phyloP scores from a whole-genome alignment of 1,284 basidiomycete species.

The Apiotrichum domesticum region DNA sequence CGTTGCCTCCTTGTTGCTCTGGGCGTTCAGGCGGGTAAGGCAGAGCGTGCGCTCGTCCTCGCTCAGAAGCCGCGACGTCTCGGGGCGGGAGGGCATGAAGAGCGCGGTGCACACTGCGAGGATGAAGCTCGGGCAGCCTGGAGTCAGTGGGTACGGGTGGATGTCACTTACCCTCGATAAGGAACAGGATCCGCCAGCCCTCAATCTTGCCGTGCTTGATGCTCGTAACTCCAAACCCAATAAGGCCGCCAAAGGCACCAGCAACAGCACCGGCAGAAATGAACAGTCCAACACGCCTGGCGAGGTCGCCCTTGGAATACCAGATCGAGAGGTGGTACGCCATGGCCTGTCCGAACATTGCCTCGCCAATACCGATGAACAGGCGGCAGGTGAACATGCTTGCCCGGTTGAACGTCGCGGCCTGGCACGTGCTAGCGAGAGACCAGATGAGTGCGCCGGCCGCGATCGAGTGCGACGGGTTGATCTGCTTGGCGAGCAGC shows the following conservation, averaged over 20 bases:
- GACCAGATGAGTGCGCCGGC: slow-evolving; percentile 47
- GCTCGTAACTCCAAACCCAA: slow-evolving; percentile 38
- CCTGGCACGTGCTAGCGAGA: slow-evolving; percentile 46
- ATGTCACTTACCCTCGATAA: slow-evolving; percentile 51
- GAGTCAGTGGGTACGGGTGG: no score
- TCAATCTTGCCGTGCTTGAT: slow-evolving; percentile 34
- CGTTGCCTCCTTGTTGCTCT: slow-evolving; percentile 56
- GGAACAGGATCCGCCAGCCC: slow-evolving; percentile 39
- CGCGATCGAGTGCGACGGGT: slow-evolving; percentile 44
- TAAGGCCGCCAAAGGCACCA: slow-evolving; percentile 46
- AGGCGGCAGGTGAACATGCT: slow-evolving; percentile 45
- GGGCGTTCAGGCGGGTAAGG: slow-evolving; percentile 65
- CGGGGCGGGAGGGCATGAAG: slow-evolving; percentile 69
- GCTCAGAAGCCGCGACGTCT: slow-evolving; percentile 63
- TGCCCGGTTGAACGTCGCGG: slow-evolving; percentile 36
- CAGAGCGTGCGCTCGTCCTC: slow-evolving; percentile 68
- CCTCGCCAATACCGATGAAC: slow-evolving; percentile 47
- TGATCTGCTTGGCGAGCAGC: slow-evolving; percentile 37
- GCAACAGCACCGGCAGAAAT: slow-evolving; percentile 46
- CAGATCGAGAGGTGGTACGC: slow-evolving; percentile 35
- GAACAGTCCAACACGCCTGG: slow-evolving; percentile 48
- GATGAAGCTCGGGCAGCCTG: slow-evolving; percentile 51
- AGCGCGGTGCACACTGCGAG: slow-evolving; percentile 62
- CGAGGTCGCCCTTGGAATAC: slow-evolving; percentile 48
- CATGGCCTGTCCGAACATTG: slow-evolving; percentile 42